Evolutionary conservation across 257 asterid genomes (phyloP).

Genomic region (Solanum boliviense): DNA sequence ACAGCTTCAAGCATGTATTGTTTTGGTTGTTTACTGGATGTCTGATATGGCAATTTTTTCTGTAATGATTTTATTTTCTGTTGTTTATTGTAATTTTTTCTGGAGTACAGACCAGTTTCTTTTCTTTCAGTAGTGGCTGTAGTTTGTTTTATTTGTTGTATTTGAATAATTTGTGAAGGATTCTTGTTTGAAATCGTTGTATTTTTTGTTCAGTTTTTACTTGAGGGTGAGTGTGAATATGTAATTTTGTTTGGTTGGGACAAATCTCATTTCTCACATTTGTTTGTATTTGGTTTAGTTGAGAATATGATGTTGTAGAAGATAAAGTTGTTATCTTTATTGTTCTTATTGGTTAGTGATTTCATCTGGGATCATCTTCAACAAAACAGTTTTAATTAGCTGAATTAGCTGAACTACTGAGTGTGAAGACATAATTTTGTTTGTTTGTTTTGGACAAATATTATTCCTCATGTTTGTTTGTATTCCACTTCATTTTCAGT

Average conservation of each 20-base stretch:
- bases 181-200: neutral
- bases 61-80: neutral
- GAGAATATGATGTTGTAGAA: neutral
- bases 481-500: neutral
- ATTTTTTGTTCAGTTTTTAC: neutral
- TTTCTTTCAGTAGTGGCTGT: neutral
- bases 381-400: neutral
- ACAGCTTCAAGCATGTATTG: neutral
- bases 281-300: neutral
- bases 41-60: neutral
- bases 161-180: neutral
- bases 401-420: neutral
- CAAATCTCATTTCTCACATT: neutral
- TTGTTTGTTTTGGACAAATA: neutral
- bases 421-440: neutral
- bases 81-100: neutral
- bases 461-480: neutral
- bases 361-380: neutral
- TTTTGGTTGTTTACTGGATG: neutral
- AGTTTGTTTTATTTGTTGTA: neutral
- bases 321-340: neutral
- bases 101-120: neutral
- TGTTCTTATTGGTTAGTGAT: neutral
- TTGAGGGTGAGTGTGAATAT: neutral
- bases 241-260: neutral